A percentile compares a stretch with the other conserved stretches of the same genome.
These are phyloP conservation scores for Pugionium cornutum DNA, from an alignment of 345 rosid genomes.

Conservation along the genomic window DNA sequence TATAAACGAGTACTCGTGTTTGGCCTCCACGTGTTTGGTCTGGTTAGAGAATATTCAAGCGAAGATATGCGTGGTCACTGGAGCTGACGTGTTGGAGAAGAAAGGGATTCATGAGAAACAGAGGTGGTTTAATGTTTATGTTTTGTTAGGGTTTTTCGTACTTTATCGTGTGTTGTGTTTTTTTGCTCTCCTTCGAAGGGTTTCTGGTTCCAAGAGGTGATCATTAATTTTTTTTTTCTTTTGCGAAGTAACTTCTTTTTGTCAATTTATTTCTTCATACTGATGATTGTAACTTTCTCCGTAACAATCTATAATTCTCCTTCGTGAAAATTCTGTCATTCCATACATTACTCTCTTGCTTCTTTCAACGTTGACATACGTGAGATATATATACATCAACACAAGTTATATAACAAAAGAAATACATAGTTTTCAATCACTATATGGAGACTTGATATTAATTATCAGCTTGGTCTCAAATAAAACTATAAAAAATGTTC, in stretches of 20 bases:
- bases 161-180: conserved; percentile 79
- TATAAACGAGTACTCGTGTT: conserved; percentile 88
- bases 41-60: conserved; percentile 65
- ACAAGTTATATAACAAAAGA: too few species aligned
- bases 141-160: conserved; percentile 80
- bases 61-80: conserved; percentile 64
- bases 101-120: conserved; percentile 64
- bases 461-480: too few species aligned
- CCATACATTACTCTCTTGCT: conserved; percentile 23
- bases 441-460: too few species aligned
- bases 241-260: not conserved
- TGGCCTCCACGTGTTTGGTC: conserved; percentile 56
- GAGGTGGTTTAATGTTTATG: conserved; percentile 72
- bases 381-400: not conserved
- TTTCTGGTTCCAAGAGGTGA: conserved; percentile 69
- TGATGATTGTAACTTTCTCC: not conserved
- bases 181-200: conserved; percentile 65
- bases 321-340: conserved; percentile 15
- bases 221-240: not conserved
- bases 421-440: too few species aligned
- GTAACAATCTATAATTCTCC: not conserved
- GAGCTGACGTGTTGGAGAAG: conserved; percentile 66
- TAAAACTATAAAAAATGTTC: too few species aligned
- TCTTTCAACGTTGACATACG: conserved; percentile 11
- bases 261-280: conserved; percentile 12